These are phyloP conservation scores for Taphrina wiesneri DNA, from an alignment of 1,139 yeast genomes.

Conservation along the genomic window DNA sequence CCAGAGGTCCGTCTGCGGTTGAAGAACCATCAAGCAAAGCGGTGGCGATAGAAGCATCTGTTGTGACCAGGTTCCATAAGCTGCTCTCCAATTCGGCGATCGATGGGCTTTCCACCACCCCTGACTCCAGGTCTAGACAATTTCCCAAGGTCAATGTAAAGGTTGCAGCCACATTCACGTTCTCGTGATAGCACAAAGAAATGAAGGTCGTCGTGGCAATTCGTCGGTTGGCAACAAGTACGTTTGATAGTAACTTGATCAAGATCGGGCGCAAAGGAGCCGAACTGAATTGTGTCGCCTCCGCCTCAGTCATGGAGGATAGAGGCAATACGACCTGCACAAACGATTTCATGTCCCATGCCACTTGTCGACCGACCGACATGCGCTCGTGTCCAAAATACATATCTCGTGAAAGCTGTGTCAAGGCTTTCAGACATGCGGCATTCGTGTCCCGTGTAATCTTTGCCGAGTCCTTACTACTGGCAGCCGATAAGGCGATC, in stretches of 20 bases:
- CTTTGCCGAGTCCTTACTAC: not conserved
- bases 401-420: conserved; percentile 3
- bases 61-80: not conserved
- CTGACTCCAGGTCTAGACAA: not conserved
- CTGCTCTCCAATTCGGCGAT: not conserved
- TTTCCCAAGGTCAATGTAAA: not conserved
- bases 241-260: not conserved
- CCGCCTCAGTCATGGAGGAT: not conserved
- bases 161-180: not conserved
- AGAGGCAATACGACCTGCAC: conserved; percentile 7
- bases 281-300: conserved; percentile 2
- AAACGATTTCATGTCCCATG: not conserved
- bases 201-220: not conserved
- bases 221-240: conserved; percentile 1
- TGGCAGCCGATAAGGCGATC: conserved; percentile 2
- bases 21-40: conserved; percentile 20
- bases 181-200: conserved; percentile 9
- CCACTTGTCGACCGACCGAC: conserved; percentile 4
- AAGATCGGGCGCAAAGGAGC: not conserved
- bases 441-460: conserved; percentile 15
- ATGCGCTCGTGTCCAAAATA: conserved; percentile 1
- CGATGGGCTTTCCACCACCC: not conserved
- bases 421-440: conserved; percentile 14
- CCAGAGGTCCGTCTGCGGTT: not conserved
- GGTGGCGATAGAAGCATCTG: not conserved